Percentiles rank a stretch among this genome's conserved stretches.
Conservation (phyloP, 2,329 filamentous ascomycete genomes). For the Fusarium equiseti region DNA sequence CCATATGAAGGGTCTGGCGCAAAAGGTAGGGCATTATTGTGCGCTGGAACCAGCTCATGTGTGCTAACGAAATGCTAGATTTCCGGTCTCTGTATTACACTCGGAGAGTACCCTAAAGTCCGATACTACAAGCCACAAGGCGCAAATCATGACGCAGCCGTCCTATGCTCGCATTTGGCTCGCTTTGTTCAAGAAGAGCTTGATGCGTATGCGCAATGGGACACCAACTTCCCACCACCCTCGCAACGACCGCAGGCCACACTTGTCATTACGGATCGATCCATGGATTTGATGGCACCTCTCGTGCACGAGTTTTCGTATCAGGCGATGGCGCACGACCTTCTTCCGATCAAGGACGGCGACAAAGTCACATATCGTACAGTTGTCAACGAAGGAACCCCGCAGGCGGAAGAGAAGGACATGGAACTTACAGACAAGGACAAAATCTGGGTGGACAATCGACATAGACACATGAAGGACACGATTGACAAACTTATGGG, state of each 20-base stretch:
- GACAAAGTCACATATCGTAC: slow-evolving; percentile 91
- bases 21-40: slow-evolving; percentile 72
- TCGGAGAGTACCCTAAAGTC: slow-evolving; percentile 95
- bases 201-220: slow-evolving; percentile 87
- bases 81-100: slow-evolving; percentile 80
- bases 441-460: slow-evolving; percentile 93
- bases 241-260: slow-evolving; percentile 82
- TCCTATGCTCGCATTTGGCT: slow-evolving; percentile 88
- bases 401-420: slow-evolving; percentile 82
- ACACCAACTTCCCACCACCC: slow-evolving; percentile 86
- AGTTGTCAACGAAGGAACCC: slow-evolving; percentile 78
- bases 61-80: slow-evolving; percentile 47
- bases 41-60: background rate
- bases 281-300: slow-evolving; percentile 91
- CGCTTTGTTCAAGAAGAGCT: slow-evolving; percentile 92
- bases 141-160: slow-evolving; percentile 85
- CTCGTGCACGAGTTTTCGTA: slow-evolving; percentile 97
- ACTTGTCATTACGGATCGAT: slow-evolving; percentile 88
- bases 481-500: slow-evolving; percentile 92
- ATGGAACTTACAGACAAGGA: slow-evolving; percentile 93
- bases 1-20: slow-evolving; percentile 87
- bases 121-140: slow-evolving; percentile 86
- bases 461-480: slow-evolving; percentile 97
- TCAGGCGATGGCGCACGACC: slow-evolving; percentile 96
- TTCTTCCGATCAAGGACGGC: slow-evolving; percentile 87